Percentiles rank a stretch among this genome's conserved stretches.
Evolutionary conservation across 2,329 filamentous ascomycete genomes (phyloP).

Genomic region (Fusarium sp.): DNA sequence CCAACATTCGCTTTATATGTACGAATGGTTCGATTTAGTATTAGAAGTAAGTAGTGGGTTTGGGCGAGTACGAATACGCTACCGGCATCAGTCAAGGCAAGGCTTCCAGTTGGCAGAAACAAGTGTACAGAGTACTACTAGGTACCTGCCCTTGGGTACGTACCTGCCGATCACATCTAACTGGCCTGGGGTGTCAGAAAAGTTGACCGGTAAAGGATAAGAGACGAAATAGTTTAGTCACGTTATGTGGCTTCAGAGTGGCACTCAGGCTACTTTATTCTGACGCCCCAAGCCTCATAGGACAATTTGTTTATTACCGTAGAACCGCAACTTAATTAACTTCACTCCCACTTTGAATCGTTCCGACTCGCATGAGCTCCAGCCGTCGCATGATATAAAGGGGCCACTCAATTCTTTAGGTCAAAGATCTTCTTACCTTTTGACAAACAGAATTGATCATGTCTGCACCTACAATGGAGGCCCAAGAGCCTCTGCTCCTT

Average conservation of each 20-base stretch:
- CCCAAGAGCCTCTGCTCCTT: conserved; percentile 34
- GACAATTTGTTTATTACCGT: neutral
- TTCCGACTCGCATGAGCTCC: conserved; percentile 11
- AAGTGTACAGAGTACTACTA: neutral
- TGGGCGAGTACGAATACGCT: conserved; percentile 44
- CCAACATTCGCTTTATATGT: neutral
- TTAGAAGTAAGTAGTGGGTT: neutral
- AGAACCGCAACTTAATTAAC: neutral
- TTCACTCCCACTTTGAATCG: conserved; percentile 26
- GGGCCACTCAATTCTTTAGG: conserved; percentile 4
- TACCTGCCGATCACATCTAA: conserved; percentile 5
- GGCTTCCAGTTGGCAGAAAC: conserved; percentile 31
- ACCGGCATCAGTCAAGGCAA: conserved; percentile 20
- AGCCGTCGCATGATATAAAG: conserved; percentile 36
- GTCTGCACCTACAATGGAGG: conserved; percentile 29
- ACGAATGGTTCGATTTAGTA: conserved; percentile 4
- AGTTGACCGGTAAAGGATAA: neutral
- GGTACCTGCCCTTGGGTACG: conserved; percentile 14
- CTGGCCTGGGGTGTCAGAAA: neutral
- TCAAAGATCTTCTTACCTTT: neutral
- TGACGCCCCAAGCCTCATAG: neutral
- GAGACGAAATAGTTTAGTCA: neutral
- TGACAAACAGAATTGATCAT: neutral
- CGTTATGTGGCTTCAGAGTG: neutral
- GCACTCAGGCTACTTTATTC: neutral